Evolutionary conservation across 192 early-diverging fungal genomes (phyloP).

Genomic region (Coemansia sp.): DNA sequence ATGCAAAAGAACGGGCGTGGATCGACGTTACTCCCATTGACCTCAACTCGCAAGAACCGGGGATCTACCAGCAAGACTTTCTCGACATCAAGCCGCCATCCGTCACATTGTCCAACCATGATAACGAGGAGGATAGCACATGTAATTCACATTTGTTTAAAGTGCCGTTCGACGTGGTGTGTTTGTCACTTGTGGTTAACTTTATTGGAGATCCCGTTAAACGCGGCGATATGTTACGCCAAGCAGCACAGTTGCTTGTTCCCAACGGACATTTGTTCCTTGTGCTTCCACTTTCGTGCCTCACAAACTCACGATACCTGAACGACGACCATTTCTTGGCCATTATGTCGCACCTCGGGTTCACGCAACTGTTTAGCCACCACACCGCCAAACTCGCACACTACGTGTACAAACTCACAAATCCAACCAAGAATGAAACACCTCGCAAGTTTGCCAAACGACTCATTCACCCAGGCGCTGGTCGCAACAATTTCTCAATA

Average conservation of each 20-base stretch:
- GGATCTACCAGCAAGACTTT: conserved; percentile 80
- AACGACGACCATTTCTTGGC: conserved; percentile 67
- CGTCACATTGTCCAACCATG: conserved; percentile 7
- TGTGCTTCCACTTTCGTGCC: conserved; percentile 80
- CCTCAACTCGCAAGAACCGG: conserved; percentile 77
- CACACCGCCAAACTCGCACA: conserved; percentile 77
- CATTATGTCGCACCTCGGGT: conserved; percentile 68
- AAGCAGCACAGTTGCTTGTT: conserved; percentile 53
- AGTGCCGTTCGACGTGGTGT: conserved; percentile 69
- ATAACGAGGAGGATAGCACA: conserved; percentile 1
- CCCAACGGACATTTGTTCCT: conserved; percentile 66
- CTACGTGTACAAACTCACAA: conserved; percentile 62
- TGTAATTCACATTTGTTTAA: conserved; percentile 24
- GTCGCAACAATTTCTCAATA: conserved; percentile 76
- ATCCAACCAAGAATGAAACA: neutral
- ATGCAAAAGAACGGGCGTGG: conserved; percentile 64
- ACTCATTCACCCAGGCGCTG: conserved; percentile 62
- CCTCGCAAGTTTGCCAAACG: conserved; percentile 57
- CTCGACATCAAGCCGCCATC: conserved; percentile 54
- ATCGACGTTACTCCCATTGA: conserved; percentile 78
- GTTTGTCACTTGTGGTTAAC: conserved; percentile 83
- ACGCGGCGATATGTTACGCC: conserved; percentile 70
- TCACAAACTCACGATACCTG: conserved; percentile 83
- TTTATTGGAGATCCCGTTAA: conserved; percentile 76
- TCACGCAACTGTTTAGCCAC: conserved; percentile 60